These are phyloP conservation scores for Chaetomium cochliodes DNA, from an alignment of 495 filamentous ascomycete genomes.

Conservation along the genomic window DNA sequence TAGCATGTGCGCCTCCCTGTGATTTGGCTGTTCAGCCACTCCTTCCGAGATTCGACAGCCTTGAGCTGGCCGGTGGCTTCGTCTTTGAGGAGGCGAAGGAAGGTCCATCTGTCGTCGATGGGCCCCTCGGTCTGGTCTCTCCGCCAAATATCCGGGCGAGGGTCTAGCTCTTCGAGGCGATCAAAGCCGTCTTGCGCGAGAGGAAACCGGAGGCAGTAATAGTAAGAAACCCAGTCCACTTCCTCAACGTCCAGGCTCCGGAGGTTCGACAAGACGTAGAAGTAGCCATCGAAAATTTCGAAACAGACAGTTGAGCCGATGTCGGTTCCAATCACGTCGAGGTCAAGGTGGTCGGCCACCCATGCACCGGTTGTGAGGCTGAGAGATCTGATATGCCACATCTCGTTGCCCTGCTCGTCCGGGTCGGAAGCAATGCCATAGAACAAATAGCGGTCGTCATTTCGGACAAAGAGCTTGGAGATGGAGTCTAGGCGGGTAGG, in stretches of 20 bases:
- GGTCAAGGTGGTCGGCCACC: slow-evolving; percentile 43
- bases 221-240: slow-evolving; percentile 67
- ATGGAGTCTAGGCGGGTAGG: slow-evolving; percentile 46
- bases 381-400: slow-evolving; percentile 62
- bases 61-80: slow-evolving; percentile 58
- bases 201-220: slow-evolving; percentile 63
- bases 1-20: slow-evolving; percentile 68
- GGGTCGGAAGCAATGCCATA: slow-evolving; percentile 61
- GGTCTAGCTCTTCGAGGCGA: slow-evolving; percentile 32
- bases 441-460: slow-evolving; percentile 63
- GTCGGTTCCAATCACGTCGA: slow-evolving; percentile 61
- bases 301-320: slow-evolving; percentile 70
- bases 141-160: slow-evolving; percentile 56
- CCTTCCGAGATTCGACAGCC: slow-evolving; percentile 69
- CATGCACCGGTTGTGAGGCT: slow-evolving; percentile 42
- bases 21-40: slow-evolving; percentile 63
- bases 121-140: slow-evolving; percentile 70
- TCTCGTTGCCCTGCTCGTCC: slow-evolving; percentile 51
- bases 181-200: slow-evolving; percentile 41
- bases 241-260: slow-evolving; percentile 63
- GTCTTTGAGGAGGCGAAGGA: slow-evolving; percentile 62
- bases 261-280: slow-evolving; percentile 72
- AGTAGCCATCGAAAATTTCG: slow-evolving; percentile 63
- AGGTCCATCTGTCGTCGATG: slow-evolving; percentile 74
- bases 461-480: slow-evolving; percentile 65